These are phyloP conservation scores for Zea luxurians DNA, from an alignment of 176 grass and related monocot genomes.

Conservation along the genomic window DNA sequence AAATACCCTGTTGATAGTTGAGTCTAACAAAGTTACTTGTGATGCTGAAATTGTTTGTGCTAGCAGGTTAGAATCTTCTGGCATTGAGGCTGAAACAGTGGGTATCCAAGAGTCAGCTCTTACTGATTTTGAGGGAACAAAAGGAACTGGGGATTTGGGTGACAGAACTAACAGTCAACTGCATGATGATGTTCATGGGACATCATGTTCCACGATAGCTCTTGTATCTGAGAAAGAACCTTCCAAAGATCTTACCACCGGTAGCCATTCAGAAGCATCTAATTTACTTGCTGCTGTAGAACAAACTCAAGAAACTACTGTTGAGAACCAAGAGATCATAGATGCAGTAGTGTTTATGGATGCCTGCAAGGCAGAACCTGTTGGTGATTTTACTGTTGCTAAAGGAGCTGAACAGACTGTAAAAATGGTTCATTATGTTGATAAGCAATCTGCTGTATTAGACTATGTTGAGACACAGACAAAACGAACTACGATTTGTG, in stretches of 20 bases:
- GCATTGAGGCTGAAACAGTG: constrained; percentile 15
- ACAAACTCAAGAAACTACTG: constrained; percentile 14
- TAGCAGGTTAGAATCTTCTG: constrained; percentile 28
- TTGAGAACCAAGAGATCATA: neutral
- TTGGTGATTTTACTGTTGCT: constrained; percentile 14
- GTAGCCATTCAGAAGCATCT: neutral
- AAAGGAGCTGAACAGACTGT: constrained; percentile 1
- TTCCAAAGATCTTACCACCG: neutral
- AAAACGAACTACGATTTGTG: neutral
- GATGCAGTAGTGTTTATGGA: neutral
- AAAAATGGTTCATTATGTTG: neutral
- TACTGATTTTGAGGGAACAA: neutral
- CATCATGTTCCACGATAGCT: neutral
- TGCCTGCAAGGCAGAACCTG: neutral
- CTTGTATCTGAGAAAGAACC: constrained; percentile 8
- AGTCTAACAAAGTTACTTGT: constrained; percentile 11
- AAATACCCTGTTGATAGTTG: constrained; percentile 2
- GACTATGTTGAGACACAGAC: constrained; percentile 1
- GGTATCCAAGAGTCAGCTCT: neutral
- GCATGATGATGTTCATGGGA: constrained; percentile 12
- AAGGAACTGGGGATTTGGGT: neutral
- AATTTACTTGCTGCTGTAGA: constrained; percentile 14
- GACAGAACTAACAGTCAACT: neutral
- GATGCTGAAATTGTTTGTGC: constrained; percentile 19
- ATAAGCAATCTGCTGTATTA: constrained; percentile 2